Evolutionary conservation across 2,329 filamentous ascomycete genomes (phyloP), one percentile per base, ranked within the genome.

Genomic region (Colletotrichum liriopes): DNA sequence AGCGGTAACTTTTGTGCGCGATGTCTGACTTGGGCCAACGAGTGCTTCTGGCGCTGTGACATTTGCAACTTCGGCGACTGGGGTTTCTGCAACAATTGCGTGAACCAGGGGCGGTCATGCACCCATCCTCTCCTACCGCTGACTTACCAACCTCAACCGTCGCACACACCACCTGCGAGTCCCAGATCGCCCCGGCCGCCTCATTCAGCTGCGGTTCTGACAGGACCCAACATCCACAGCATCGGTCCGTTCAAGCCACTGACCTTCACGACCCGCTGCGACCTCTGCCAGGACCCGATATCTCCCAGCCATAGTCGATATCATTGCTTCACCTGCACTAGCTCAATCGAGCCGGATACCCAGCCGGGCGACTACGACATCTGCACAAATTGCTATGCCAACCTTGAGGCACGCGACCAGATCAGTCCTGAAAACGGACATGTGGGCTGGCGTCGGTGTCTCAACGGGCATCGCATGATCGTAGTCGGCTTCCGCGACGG

Each of bases 1-100:
- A 91, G 89, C 64, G 96, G 96, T 26, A 91, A 94, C 7, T 98
- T 98, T 81, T 98, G 96, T 79, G 90, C 93, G 47, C 88, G 89
- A 59, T 98, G 96, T 79, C 85, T 88, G 23, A 85, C 88, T 0
- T 93, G 91, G 85, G 89, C 94, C 0, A 95, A 97, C 77, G 89
- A 92, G 63, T 96, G 94, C 81, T 97, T 94, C 82, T 98, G 95
- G 96, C 92, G 93, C 74, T 98, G 96, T 80, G 90, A 93, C 71
- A 81, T 88, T 35, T 98, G 96, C 83, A 98, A 98, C 77, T 91
- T 96, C 74, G 96, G 94, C 6, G 95, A 97, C 78, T 98, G 95
- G 95, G 96, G 96, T 0, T 98, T 94, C 79, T 98, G 96, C 82
- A 94, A 95, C 77, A 84, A 88, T 72, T 98, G 96, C 75, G 94